Base-by-base conservation (phyloP, 2,329 filamentous ascomycete genomes). In the Penicillium sumatraense region DNA sequence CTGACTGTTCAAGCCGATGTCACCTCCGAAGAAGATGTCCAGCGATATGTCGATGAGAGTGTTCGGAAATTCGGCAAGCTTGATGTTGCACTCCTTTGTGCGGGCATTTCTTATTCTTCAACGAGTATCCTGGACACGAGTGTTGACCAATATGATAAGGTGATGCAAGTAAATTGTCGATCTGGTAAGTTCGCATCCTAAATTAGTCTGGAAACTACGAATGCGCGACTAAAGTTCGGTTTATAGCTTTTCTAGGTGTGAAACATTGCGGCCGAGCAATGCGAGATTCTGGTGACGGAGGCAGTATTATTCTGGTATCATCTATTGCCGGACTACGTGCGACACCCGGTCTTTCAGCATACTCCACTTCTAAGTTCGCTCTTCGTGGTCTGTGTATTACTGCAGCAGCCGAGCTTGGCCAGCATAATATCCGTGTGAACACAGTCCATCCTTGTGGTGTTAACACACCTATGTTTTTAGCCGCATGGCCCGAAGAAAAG, bases 391-490 rank as follows among this genome's bases (percentile, higher is more conserved):
- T 76, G n/a, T 71, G 72, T 24, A 63, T 72, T 5, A 73, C 73
- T 6, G 74, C 74, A 23, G 73, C 74, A 7, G 66, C 67, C 16
- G 74, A 75, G 54, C 63, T 76, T 3, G 73, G 73, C 8, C 69
- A 69, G 27, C 62, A 68, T 48, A 69, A 69, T 38, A 38, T 38
- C 16, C 70, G 74, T 24, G 74, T 75, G 51, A 76, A 75, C 60
- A 75, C 73, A 2, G 72, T 76, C 14, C 74, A 76, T 56, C 74
- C 73, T 5, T 72, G 71, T 44, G 73, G 72, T 36, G 69, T 76
- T 21, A 68, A 74, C 33, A 68, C 69, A 2, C 69, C 71, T 6
- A 69, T 72, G 51, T 75, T 72, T 51, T 64, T 67, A 31, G 63
- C 70, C 29, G 58, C 72, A 3, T 75, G 72, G 72, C 67, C 53